These are phyloP conservation scores for Grifola frondosa DNA, from an alignment of 1,284 basidiomycete genomes.

Conservation along the genomic window DNA sequence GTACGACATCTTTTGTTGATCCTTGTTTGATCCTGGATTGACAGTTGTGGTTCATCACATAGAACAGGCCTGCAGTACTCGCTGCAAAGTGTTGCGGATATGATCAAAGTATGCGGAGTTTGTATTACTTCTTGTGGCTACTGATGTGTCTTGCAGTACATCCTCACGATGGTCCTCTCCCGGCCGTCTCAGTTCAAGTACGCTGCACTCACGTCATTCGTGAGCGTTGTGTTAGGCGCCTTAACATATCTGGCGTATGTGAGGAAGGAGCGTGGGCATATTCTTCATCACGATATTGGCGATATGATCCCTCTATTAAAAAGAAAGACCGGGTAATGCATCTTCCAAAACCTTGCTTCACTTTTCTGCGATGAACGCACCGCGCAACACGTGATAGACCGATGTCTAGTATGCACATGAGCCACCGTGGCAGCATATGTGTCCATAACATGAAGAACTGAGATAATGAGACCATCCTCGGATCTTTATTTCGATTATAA, in stretches of 20 bases:
- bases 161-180: conserved; percentile 28
- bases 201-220: conserved; percentile 28
- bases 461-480: no score
- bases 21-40: neutral
- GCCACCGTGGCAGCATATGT: no score
- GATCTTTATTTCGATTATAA: no score
- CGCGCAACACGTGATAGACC: no score
- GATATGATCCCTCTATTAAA: conserved; percentile 21
- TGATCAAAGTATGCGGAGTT: conserved; percentile 19
- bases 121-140: neutral
- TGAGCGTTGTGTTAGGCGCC: conserved; percentile 26
- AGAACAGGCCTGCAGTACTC: conserved; percentile 28
- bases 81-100: conserved; percentile 29
- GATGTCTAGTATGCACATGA: no score
- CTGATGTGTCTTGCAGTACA: conserved; percentile 15
- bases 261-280: conserved; percentile 27
- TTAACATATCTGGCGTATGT: conserved; percentile 28
- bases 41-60: conserved; percentile 1
- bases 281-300: conserved; percentile 21
- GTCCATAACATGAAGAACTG: no score
- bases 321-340: conserved; percentile 12
- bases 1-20: conserved; percentile 8
- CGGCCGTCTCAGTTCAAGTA: conserved; percentile 31
- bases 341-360: no score
- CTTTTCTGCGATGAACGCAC: no score